Percentiles rank a stretch among this genome's conserved stretches.
Evolutionary conservation across 2,329 filamentous ascomycete species (phyloP).

Genomic region (Arachnopeziza araneosa): DNA sequence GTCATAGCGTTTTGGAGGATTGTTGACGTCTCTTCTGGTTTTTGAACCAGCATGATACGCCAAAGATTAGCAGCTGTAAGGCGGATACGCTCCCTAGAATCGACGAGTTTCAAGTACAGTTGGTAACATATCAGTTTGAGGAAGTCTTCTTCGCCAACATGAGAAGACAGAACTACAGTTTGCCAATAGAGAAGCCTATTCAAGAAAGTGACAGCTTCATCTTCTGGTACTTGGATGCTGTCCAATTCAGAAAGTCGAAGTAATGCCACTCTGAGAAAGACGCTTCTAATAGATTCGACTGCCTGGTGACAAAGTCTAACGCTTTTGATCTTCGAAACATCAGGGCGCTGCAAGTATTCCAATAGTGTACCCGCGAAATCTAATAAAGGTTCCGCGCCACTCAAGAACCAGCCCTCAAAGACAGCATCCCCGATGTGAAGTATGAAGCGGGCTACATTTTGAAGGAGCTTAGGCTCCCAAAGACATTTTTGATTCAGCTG

Average conservation of each 20-base stretch:
- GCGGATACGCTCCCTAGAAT: conserved; percentile 60
- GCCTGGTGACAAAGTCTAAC: conserved; percentile 89
- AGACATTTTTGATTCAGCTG: conserved; percentile 67
- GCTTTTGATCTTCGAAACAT: conserved; percentile 74
- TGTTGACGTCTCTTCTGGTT: conserved; percentile 71
- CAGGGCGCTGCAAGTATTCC: conserved; percentile 83
- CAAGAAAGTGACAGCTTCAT: conserved; percentile 66
- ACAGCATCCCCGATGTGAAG: conserved; percentile 81
- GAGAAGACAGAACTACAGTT: conserved; percentile 74
- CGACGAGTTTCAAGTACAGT: conserved; percentile 82
- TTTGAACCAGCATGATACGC: conserved; percentile 90
- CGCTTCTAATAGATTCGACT: conserved; percentile 67
- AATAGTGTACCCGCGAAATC: conserved; percentile 82
- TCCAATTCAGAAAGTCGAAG: conserved; percentile 81
- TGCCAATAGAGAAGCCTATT: conserved; percentile 94
- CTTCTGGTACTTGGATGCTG: conserved; percentile 52
- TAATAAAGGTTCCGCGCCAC: conserved; percentile 75
- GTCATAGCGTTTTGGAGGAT: conserved; percentile 69
- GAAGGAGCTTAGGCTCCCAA: conserved; percentile 75
- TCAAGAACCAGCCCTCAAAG: conserved; percentile 94
- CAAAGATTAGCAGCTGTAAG: conserved; percentile 76
- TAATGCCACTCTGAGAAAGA: conserved; percentile 73
- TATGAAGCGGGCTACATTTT: conserved; percentile 78
- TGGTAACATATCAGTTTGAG: conserved; percentile 87
- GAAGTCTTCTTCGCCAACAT: conserved; percentile 74